Base-by-base conservation (phyloP, 352 stramenopile species). In the Thalassiosira exigua region DNA sequence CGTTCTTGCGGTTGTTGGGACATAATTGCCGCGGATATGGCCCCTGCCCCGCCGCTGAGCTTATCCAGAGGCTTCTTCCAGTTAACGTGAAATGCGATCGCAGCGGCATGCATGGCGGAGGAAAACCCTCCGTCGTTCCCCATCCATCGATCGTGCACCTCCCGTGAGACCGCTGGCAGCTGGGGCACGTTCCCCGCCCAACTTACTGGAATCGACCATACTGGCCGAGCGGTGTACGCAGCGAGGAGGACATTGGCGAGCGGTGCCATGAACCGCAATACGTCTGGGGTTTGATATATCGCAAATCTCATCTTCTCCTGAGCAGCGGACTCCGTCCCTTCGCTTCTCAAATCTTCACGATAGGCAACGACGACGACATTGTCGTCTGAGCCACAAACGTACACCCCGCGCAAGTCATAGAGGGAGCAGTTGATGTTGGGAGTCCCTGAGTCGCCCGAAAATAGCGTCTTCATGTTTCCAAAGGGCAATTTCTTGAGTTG, bases 91-190 rank as follows among this genome's bases (percentile, higher is more conserved):
- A 24, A 57, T 11, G 48, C 65, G 29, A 73, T 1, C 1, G 32
- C 26, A 21, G 52, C 32, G 24, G 65, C 50, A 30, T 68, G 52
- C 4, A 73, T n/a, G 2, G 65, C 17, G 4, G 65, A 69, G 24
- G 65, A 73, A 19, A 73, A 73, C 30, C 65, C 65, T 26, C 65
- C 65, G 32, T 73, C 65, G 11, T 12, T 21, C n/a, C 65, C 65
- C 51, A 73, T 30, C 60, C 60, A 69, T 26, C 26, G 41, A 21
- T 22, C 17, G 26, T 44, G 56, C 11, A 21, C 3, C 22, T 69
- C 60, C 54, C 29, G 14, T n/a, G 41, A n/a, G 4, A 69, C 41
- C 14, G 44, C 5, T 3, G 60, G 60, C 39, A 69, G 21, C 42
- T 32, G 26, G 2, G 17, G 27, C n/a, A n/a, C n/a, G 4, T 26